Conservation (phyloP, 805 yeast species). For the Hanseniaspora guilliermondii region DNA sequence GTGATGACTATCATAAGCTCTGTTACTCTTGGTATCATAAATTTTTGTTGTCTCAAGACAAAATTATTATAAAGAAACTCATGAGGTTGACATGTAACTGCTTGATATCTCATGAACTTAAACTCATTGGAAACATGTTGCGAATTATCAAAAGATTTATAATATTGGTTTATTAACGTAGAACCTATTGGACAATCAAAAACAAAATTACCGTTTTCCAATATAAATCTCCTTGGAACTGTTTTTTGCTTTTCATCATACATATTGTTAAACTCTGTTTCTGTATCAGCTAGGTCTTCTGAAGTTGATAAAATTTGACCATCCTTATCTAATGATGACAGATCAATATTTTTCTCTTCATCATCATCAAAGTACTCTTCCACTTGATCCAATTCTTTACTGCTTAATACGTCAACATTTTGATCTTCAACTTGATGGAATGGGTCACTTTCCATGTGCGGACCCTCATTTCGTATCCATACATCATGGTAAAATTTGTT, state of each 20-base stretch:
- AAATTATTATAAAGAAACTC: slow-evolving; percentile 51
- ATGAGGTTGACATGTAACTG: slow-evolving; percentile 83
- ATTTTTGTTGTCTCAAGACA: slow-evolving; percentile 72
- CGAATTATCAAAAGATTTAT: slow-evolving; percentile 33
- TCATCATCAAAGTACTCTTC: slow-evolving; percentile 4
- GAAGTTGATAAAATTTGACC: neutral
- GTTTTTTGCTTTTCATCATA: neutral
- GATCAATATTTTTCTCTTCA: neutral
- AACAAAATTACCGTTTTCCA: slow-evolving; percentile 60
- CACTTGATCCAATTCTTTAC: neutral
- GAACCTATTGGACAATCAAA: slow-evolving; percentile 83
- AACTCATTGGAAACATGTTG: slow-evolving; percentile 44
- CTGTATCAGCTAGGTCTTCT: neutral
- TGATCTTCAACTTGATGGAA: neutral
- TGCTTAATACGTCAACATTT: neutral
- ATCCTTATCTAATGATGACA: neutral
- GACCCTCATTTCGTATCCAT: slow-evolving; percentile 11
- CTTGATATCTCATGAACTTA: slow-evolving; percentile 82
- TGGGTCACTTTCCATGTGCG: neutral
- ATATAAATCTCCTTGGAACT: slow-evolving; percentile 23
- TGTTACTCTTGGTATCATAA: slow-evolving; percentile 64
- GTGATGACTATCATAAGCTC: slow-evolving; percentile 80
- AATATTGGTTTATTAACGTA: slow-evolving; percentile 42
- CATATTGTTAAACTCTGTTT: neutral
- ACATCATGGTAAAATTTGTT: slow-evolving; percentile 13